Conservation (phyloP, 805 yeast species). For the Scheffersomyces stipitis region DNA sequence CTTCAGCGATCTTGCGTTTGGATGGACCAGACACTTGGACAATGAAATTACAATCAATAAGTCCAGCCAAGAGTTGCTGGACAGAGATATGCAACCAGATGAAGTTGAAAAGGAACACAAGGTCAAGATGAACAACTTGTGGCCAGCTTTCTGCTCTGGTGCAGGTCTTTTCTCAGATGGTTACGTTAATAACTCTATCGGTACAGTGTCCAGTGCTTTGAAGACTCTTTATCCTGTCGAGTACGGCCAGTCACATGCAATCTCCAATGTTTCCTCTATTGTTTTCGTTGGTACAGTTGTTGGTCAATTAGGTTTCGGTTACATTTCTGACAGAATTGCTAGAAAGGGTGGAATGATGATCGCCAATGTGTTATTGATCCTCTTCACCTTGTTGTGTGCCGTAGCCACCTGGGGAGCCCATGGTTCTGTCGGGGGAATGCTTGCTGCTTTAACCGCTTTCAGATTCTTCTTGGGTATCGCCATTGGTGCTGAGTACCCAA, state of each 20-base stretch:
- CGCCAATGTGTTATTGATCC: constrained; percentile 70
- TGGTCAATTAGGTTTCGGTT: constrained; percentile 82
- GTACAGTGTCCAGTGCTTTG: constrained; percentile 73
- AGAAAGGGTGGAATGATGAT: constrained; percentile 81
- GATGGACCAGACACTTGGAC: constrained; percentile 42
- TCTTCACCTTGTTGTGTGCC: constrained; percentile 75
- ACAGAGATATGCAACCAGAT: constrained; percentile 16
- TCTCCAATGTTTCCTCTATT: constrained; percentile 77
- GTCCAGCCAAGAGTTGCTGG: constrained; percentile 17
- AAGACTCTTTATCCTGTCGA: constrained; percentile 60
- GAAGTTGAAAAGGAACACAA: constrained; percentile 2
- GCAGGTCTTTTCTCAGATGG: constrained; percentile 94
- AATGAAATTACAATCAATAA: constrained; percentile 45
- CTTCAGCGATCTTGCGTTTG: constrained; percentile 32
- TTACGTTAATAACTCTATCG: constrained; percentile 80
- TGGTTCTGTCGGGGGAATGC: constrained; percentile 68
- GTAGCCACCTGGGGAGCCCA: constrained; percentile 65
- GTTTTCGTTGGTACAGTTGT: constrained; percentile 90
- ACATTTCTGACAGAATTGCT: constrained; percentile 71
- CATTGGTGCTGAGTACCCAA: constrained; percentile 92
- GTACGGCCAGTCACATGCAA: constrained; percentile 64
- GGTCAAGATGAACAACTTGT: constrained; percentile 5
- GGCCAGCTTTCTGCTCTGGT: constrained; percentile 57
- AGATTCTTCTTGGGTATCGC: constrained; percentile 87
- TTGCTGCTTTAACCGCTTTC: constrained; percentile 78